Base-by-base conservation (phyloP, 1,284 basidiomycete genomes). In the Porodaedalea pini region DNA sequence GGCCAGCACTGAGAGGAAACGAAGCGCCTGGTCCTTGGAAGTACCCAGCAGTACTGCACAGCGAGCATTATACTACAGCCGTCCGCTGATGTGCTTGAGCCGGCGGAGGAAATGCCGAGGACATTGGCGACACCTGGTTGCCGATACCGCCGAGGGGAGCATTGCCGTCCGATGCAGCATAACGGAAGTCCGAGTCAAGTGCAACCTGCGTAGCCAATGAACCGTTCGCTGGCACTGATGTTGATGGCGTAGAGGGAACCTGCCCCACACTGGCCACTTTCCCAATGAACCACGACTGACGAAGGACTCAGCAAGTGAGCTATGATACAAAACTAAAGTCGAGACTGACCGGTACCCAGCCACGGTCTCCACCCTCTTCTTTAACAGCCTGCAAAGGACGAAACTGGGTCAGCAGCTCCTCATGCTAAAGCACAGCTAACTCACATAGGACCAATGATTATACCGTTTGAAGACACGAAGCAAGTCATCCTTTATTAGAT, bases 391-490 rank as follows among this genome's bases (percentile, higher is more conserved):
- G 66, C 1, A 55, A 64, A 48, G 54, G 47, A 54, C 58, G 60
- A 34, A 57, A 5, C n/a, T 21, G 47, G 47, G 56, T n/a, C 29
- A 60, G 62, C n/a, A 21, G 13, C 17, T 32, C 4, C 23, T 27
- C 32, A 17, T 23, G 19, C 25, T n/a, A 21, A 40, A 47, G 25
- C 17, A 10, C 23, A 48, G 21, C 29, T 10, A 31, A 50, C 63
- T 17, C 54, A 67, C 66, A 64, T 77, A 78, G 53, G 72, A 77
- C 78, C 80, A 82, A 66, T 81, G 78, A 62, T 82, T 82, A 68
- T 83, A 83, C 63, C 78, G 74, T 71, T 85, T 85, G 69, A 83
- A 83, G 47, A 86, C 82, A 44, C 79, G 69, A 31, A 86, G 66
- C 10, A 70, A 68, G 50, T 82, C 78, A 49, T 77, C 79, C 62